Conservation (phyloP, 108 stramenopile genomes). For the Pseudonitzschia pungens region DNA sequence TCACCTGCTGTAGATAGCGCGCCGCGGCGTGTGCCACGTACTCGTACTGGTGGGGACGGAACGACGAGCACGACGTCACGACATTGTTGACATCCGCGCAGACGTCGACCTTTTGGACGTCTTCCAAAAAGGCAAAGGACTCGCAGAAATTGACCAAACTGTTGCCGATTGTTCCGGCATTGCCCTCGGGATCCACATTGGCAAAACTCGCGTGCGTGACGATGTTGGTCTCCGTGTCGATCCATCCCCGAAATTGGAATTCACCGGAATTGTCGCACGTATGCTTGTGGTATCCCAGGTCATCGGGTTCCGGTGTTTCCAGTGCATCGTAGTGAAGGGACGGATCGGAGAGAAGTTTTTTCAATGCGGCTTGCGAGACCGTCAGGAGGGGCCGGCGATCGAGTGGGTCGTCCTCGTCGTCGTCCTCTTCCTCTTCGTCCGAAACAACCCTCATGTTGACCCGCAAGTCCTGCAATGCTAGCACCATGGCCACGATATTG, state of each 20-base stretch:
- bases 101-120: conserved; percentile 31
- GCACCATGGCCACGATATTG: conserved; percentile 5
- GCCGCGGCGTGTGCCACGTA: conserved; percentile 43
- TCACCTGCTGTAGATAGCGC: conserved; percentile 28
- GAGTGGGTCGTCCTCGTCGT: neutral
- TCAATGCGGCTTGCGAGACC: neutral
- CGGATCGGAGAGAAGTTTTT: neutral
- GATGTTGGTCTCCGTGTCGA: neutral
- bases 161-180: too few relatives aligned
- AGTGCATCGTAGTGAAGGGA: conserved; percentile 15
- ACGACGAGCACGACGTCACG: conserved; percentile 54
- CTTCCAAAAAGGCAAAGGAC: neutral
- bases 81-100: conserved; percentile 37
- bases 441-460: too few relatives aligned
- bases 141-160: neutral
- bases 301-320: neutral
- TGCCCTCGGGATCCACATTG: too few relatives aligned
- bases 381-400: neutral
- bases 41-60: conserved; percentile 58
- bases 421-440: neutral
- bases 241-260: neutral
- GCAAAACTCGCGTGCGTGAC: neutral
- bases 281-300: conserved; percentile 7
- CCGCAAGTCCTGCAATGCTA: neutral
- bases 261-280: conserved; percentile 12